Conservation (phyloP, 331 rosid species). For the Prunus yedoensis region DNA sequence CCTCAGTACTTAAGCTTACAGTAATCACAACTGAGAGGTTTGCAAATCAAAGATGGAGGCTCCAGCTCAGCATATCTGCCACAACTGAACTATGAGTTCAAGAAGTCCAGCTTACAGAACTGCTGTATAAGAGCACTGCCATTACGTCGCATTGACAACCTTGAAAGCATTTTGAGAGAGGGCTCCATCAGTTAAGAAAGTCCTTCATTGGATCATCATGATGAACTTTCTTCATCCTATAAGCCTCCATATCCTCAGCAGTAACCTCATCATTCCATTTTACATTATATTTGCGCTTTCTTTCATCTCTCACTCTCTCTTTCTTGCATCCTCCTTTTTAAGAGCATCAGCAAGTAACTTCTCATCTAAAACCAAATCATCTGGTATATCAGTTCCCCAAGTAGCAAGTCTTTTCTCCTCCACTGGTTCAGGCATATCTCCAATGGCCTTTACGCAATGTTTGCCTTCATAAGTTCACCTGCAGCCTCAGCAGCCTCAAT, state of each 20-base stretch:
- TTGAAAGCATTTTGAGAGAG: background rate
- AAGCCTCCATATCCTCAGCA: slow-evolving; percentile 79
- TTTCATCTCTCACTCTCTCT: slow-evolving; percentile 70
- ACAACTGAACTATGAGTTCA: background rate
- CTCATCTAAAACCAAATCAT: slow-evolving; percentile 51
- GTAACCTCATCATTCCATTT: slow-evolving; percentile 75
- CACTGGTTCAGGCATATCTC: slow-evolving; percentile 39
- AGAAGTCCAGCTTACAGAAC: background rate
- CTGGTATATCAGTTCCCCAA: slow-evolving; percentile 71
- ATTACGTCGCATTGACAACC: background rate
- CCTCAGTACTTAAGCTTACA: background rate
- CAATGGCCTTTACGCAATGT: slow-evolving; percentile 44
- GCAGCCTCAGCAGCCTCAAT: slow-evolving; percentile 50
- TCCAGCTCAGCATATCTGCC: background rate
- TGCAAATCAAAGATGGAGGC: background rate
- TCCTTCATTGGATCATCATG: slow-evolving; percentile 81
- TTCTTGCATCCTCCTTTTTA: slow-evolving; percentile 68
- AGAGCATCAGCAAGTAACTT: slow-evolving; percentile 51
- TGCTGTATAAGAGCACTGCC: background rate
- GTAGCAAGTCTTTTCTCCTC: slow-evolving; percentile 67
- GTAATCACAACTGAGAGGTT: background rate
- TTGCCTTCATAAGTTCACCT: slow-evolving; percentile 49
- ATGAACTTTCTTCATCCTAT: slow-evolving; percentile 72
- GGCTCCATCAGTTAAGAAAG: slow-evolving; percentile 32
- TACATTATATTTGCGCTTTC: slow-evolving; percentile 75